Evolutionary conservation across 2,329 filamentous ascomycete genomes (phyloP).

Genomic region (Chaetomium olivaceum): DNA sequence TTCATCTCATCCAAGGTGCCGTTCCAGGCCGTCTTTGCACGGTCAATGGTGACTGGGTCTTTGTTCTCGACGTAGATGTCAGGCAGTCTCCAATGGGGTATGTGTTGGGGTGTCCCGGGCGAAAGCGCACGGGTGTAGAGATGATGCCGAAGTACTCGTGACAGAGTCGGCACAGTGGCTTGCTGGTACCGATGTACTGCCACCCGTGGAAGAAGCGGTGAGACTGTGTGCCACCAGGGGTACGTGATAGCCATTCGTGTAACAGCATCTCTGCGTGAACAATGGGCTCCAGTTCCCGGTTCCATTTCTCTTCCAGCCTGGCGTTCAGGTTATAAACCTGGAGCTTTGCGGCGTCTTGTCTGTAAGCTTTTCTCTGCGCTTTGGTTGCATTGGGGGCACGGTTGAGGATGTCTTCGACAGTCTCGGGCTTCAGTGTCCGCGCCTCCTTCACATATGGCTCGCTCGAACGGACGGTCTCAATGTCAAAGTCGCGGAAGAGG

Average conservation of each 20-base stretch:
- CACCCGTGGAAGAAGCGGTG: not conserved
- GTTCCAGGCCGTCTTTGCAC: not conserved
- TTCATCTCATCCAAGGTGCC: not conserved
- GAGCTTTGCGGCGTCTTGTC: not conserved
- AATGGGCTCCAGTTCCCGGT: not conserved
- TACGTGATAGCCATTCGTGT: not conserved
- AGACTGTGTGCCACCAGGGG: not conserved
- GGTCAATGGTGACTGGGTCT: not conserved
- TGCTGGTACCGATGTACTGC: not conserved
- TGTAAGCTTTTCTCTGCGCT: not conserved
- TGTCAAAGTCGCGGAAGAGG: not conserved
- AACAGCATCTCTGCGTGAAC: not conserved
- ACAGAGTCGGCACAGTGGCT: not conserved
- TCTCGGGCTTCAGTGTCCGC: not conserved
- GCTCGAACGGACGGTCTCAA: not conserved
- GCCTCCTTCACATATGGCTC: not conserved
- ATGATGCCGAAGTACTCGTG: not conserved
- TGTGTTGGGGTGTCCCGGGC: not conserved
- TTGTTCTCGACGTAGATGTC: not conserved
- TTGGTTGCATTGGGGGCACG: not conserved
- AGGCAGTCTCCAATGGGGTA: not conserved
- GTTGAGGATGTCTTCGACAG: not conserved
- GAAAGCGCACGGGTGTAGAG: not conserved
- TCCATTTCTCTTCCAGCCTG: not conserved
- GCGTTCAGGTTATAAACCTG: not conserved